Percentiles rank a stretch among this genome's conserved stretches.
Evolutionary conservation across 192 early-diverging fungal genomes (phyloP).

Genomic region (Coemansia sp.): DNA sequence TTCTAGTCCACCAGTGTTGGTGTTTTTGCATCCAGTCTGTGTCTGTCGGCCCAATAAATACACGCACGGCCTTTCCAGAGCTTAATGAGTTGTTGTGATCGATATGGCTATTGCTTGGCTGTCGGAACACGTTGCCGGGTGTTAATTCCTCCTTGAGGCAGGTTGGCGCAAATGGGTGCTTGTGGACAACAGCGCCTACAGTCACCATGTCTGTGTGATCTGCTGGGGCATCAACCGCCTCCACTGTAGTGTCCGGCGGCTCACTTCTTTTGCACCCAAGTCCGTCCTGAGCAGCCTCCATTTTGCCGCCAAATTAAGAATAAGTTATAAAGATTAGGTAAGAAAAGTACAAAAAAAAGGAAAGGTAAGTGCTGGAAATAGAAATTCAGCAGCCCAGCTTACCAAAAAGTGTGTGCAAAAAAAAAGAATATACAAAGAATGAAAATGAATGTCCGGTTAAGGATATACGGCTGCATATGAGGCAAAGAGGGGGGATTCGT

Average conservation of each 20-base stretch:
- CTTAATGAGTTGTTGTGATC: conserved; percentile 7
- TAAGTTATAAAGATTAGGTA: neutral
- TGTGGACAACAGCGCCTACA: conserved; percentile 22
- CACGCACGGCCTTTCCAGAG: conserved; percentile 23
- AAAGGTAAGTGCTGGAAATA: neutral
- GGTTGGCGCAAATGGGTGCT: conserved; percentile 36
- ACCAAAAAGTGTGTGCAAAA: too few relatives aligned
- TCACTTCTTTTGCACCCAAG: neutral
- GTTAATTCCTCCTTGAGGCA: conserved; percentile 31
- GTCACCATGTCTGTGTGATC: neutral
- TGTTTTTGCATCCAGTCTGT: conserved; percentile 50
- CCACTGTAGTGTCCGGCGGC: neutral
- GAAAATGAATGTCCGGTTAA: too few relatives aligned
- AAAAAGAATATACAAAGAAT: too few relatives aligned
- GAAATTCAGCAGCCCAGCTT: too few relatives aligned
- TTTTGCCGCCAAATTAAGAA: neutral
- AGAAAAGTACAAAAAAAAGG: neutral
- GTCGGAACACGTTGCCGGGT: conserved; percentile 25
- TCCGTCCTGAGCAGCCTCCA: neutral
- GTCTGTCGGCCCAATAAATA: conserved; percentile 37
- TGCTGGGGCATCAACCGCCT: neutral
- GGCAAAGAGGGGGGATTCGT: neutral
- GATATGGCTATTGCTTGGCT: neutral
- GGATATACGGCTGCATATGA: too few relatives aligned
- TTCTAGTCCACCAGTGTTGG: conserved; percentile 48